These are phyloP conservation scores for Starmerella sirachaensis DNA, from an alignment of 805 yeast genomes.

Conservation along the genomic window DNA sequence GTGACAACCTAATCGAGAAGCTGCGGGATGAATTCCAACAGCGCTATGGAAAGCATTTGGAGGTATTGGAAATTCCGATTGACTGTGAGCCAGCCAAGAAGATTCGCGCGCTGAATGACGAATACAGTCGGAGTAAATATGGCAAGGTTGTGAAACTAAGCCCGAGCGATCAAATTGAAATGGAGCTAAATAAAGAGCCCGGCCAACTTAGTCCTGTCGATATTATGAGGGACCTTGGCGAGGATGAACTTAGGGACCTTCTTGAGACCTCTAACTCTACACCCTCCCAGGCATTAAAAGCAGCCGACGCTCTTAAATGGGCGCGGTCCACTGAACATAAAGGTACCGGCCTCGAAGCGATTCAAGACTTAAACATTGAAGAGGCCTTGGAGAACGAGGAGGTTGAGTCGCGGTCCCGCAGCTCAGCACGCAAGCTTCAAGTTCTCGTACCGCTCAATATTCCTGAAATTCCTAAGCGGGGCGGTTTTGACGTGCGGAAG, in stretches of 20 bases:
- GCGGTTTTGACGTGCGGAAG: slow-evolving; percentile 66
- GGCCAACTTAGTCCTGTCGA: slow-evolving; percentile 56
- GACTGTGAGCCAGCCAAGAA: slow-evolving; percentile 40
- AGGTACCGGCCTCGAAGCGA: slow-evolving; percentile 28
- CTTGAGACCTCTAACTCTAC: slow-evolving; percentile 22
- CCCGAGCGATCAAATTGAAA: slow-evolving; percentile 56
- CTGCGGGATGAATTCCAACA: slow-evolving; percentile 68
- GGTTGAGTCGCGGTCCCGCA: slow-evolving; percentile 19
- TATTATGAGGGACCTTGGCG: slow-evolving; percentile 27
- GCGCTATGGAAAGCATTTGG: slow-evolving; percentile 63
- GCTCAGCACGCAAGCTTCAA: slow-evolving; percentile 22
- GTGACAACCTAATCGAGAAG: slow-evolving; percentile 55
- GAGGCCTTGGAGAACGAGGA: slow-evolving; percentile 15
- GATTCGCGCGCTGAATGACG: slow-evolving; percentile 39
- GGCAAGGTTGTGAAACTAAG: slow-evolving; percentile 33
- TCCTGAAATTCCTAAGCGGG: slow-evolving; percentile 67
- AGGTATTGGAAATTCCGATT: slow-evolving; percentile 44
- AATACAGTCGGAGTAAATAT: slow-evolving; percentile 32
- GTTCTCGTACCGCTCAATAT: slow-evolving; percentile 56
- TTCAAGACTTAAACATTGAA: too few species aligned
- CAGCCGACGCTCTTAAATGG: background rate
- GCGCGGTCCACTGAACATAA: slow-evolving; percentile 26
- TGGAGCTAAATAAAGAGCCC: slow-evolving; percentile 52
- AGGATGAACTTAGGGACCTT: slow-evolving; percentile 27
- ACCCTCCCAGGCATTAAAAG: too few species aligned